These are phyloP conservation scores for Acacia confusa DNA, from an alignment of 306 rosid species.

Conservation along the genomic window DNA sequence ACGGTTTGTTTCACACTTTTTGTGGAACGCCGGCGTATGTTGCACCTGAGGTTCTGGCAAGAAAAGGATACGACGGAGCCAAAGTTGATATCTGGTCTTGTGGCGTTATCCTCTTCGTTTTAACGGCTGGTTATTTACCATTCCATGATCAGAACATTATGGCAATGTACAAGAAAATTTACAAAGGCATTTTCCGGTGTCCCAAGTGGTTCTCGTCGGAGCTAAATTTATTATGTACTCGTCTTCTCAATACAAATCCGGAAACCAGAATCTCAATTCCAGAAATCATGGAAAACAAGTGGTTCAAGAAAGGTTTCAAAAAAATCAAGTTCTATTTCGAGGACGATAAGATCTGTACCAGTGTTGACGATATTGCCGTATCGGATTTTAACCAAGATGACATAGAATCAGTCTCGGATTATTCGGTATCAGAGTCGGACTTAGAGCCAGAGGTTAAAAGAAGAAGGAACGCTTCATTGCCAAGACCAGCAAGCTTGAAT, in stretches of 20 bases:
- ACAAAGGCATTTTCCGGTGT: slow-evolving; percentile 50
- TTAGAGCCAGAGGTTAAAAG: slow-evolving; percentile 31
- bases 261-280: slow-evolving; percentile 50
- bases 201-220: slow-evolving; percentile 59
- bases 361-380: slow-evolving; percentile 31
- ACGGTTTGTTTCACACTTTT: slow-evolving; percentile 63
- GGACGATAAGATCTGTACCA: slow-evolving; percentile 45
- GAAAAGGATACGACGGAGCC: slow-evolving; percentile 54
- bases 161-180: slow-evolving; percentile 60
- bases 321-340: slow-evolving; percentile 51
- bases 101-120: slow-evolving; percentile 52
- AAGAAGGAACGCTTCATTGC: slow-evolving; percentile 18
- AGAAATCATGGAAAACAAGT: slow-evolving; percentile 45
- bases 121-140: slow-evolving; percentile 58
- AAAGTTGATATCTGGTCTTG: slow-evolving; percentile 68
- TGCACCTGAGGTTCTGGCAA: slow-evolving; percentile 57
- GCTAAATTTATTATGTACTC: slow-evolving; percentile 22
- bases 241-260: slow-evolving; percentile 52
- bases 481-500: slow-evolving; percentile 61
- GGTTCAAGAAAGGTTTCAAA: slow-evolving; percentile 57
- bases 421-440: slow-evolving; percentile 31
- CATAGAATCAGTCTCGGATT: background rate
- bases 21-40: slow-evolving; percentile 72
- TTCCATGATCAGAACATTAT: slow-evolving; percentile 45
- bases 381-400: slow-evolving; percentile 8